Evolutionary conservation across 352 stramenopile genomes (phyloP), one percentile per base, ranked within the genome.

Genomic region (Halophytophthora polymorphica): DNA sequence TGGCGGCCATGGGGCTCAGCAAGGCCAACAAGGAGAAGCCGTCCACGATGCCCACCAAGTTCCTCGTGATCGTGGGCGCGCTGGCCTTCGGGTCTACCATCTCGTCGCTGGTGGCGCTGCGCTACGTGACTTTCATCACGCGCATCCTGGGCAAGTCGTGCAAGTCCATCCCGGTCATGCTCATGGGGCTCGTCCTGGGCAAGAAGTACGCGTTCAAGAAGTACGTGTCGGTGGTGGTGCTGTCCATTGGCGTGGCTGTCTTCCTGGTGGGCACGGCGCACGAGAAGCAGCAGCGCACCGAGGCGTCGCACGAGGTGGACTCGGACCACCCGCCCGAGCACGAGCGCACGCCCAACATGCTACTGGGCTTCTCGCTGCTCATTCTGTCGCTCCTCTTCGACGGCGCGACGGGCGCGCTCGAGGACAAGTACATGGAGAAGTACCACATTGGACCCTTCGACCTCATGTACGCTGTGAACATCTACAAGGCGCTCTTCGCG

Each of bases 131-230:
- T 38, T 92, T 91, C 66, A 89, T 93, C 50, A 93, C 83, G 21
- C 77, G 83, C 11, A 89, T 91, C 45, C 52, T 94, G 23, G 83
- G 82, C 70, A 94, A 94, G 68, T 91, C 81, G 50, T 94, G 83
- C 77, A 92, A 92, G 65, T 89, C 77, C 2, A 92, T 94, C 42
- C 83, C 83, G 0, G 77, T 94, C 23, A 92, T 94, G 82, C n/a
- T 91, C 29, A 64, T 93, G 41, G 82, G 83, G 6, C 56, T 88
- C 19, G 63, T 85, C 15, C 54, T 93, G 3, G 83, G 83, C 22
- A 92, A 90, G 65, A 82, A 69, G 48, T 94, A 91, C 59, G 67
- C 68, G 0, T 53, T 89, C 21, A 84, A 90, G 57, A 94, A 94
- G 57, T 92, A 91, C 52, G 44, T 90, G 36, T 93, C 82, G 3